Conservation (phyloP, 352 stramenopile genomes). For the Globisporangium acanthophoron region DNA sequence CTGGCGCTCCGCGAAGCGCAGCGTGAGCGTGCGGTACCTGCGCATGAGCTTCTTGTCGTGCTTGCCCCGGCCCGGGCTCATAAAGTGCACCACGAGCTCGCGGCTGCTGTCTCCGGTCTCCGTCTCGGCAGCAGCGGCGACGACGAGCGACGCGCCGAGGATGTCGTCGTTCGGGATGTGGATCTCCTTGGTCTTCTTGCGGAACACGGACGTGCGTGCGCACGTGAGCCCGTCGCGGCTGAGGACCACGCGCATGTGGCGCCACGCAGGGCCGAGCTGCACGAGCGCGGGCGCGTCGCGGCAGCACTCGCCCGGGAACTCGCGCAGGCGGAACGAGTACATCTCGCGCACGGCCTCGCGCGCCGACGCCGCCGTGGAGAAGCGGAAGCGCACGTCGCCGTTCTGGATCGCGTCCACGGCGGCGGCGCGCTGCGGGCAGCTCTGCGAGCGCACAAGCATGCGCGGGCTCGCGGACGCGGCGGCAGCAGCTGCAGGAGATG, state of each 20-base stretch:
- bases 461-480: constrained; percentile 7
- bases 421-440: constrained; percentile 45
- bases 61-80: constrained; percentile 48
- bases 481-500: neutral
- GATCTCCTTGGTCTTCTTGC: constrained; percentile 51
- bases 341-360: constrained; percentile 68
- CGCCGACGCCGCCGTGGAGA: constrained; percentile 47
- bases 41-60: constrained; percentile 53
- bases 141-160: constrained; percentile 28
- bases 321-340: constrained; percentile 47
- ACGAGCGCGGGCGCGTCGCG: constrained; percentile 28
- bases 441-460: constrained; percentile 40
- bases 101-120: neutral
- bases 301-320: constrained; percentile 47
- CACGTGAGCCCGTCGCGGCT: constrained; percentile 52
- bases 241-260: constrained; percentile 39
- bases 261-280: constrained; percentile 45
- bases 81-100: constrained; percentile 54
- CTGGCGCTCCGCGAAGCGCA: constrained; percentile 28
- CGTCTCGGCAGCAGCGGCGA: neutral
- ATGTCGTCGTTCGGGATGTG: constrained; percentile 53
- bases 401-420: constrained; percentile 55
- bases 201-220: constrained; percentile 49
- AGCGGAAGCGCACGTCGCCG: constrained; percentile 50
- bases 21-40: constrained; percentile 32